phyloP scores from a whole-genome alignment of 371 early-diverging fungal genomes.

The Rhizopus stolonifer region DNA sequence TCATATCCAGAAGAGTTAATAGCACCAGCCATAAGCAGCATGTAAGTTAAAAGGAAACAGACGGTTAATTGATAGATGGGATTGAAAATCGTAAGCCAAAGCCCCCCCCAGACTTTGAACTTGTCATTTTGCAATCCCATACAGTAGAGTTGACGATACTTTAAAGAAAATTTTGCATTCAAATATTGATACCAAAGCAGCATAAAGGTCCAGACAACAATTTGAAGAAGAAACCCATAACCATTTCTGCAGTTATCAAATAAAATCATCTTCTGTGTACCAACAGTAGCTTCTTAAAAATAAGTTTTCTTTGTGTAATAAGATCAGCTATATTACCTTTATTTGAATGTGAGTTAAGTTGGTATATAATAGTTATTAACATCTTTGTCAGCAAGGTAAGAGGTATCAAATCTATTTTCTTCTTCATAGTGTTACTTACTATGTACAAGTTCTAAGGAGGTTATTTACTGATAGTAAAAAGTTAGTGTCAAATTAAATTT shows the following conservation, averaged over 20 bases:
- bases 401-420: too few species aligned
- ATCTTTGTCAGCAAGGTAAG: too few species aligned
- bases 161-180: conserved; percentile 65
- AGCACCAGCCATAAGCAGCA: conserved; percentile 50
- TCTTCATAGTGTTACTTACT: too few species aligned
- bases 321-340: too few species aligned
- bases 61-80: conserved; percentile 88
- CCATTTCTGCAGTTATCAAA: conserved; percentile 73
- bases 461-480: too few species aligned
- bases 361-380: too few species aligned
- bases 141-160: conserved; percentile 85
- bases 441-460: too few species aligned
- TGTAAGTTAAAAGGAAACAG: conserved; percentile 75
- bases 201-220: conserved; percentile 75
- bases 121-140: conserved; percentile 83
- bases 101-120: conserved; percentile 80
- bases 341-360: too few species aligned
- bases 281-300: conserved; percentile 66
- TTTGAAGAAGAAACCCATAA: conserved; percentile 83
- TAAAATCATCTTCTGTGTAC: conserved; percentile 92
- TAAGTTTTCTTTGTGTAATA: too few species aligned
- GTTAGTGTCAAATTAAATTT: too few species aligned
- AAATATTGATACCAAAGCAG: conserved; percentile 92
- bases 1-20: conserved; percentile 54
- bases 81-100: conserved; percentile 82